Evolutionary conservation across 208 protist genomes (phyloP).

Genomic region (Porcisia deanei): DNA sequence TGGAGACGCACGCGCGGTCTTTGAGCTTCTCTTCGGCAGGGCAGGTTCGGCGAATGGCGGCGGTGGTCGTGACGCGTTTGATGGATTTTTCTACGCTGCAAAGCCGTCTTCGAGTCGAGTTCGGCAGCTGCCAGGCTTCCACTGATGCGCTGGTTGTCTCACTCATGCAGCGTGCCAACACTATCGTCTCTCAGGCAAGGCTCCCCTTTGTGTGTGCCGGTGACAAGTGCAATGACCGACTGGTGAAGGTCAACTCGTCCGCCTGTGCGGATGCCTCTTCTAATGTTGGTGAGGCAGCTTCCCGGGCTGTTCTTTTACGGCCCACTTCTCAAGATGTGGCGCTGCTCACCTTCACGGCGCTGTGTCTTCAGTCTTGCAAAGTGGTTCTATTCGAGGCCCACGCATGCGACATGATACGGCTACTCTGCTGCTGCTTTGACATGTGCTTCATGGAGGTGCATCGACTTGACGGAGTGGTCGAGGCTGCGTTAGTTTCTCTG

Average conservation of each 20-base stretch:
- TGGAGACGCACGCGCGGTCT: slow-evolving; percentile 17
- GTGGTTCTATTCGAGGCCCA: slow-evolving; percentile 11
- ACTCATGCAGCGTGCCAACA: slow-evolving; percentile 14
- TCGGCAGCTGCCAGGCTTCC: slow-evolving; percentile 11
- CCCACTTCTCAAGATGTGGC: slow-evolving; percentile 13
- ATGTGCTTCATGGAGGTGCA: slow-evolving; percentile 53
- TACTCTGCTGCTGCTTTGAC: slow-evolving; percentile 49
- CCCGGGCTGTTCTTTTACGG: not conserved
- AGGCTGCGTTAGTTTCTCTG: slow-evolving; percentile 35
- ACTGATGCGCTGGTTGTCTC: slow-evolving; percentile 7
- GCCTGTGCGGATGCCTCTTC: not conserved
- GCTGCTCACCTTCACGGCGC: slow-evolving; percentile 20
- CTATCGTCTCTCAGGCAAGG: slow-evolving; percentile 12
- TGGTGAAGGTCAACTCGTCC: not conserved
- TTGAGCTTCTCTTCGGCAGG: slow-evolving; percentile 31
- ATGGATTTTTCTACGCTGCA: slow-evolving; percentile 23
- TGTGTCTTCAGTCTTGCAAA: slow-evolving; percentile 7
- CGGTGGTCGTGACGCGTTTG: slow-evolving; percentile 15
- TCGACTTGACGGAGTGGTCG: slow-evolving; percentile 29
- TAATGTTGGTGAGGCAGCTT: not conserved
- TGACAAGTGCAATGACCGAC: not conserved
- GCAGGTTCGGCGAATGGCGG: slow-evolving; percentile 20
- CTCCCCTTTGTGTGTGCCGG: slow-evolving; percentile 9
- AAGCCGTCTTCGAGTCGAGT: slow-evolving; percentile 13
- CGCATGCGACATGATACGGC: slow-evolving; percentile 10